Conservation (phyloP, 75 land plant species). For the Selaginella tamariscina region DNA sequence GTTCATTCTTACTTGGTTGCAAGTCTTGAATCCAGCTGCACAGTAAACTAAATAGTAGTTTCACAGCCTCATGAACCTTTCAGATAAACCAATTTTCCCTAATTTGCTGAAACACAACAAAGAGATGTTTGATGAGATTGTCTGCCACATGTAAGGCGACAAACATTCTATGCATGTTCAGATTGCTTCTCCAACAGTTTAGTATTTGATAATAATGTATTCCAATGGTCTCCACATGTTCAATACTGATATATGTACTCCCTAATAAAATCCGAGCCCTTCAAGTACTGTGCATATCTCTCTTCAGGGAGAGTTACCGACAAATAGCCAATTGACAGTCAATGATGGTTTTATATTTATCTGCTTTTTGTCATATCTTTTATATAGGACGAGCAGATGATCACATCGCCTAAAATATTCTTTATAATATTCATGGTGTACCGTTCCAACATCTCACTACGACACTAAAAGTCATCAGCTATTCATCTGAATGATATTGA, state of each 20-base stretch:
- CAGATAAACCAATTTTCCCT: slow-evolving; percentile 46
- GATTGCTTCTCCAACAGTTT: slow-evolving; percentile 53
- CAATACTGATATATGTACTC: slow-evolving; percentile 83
- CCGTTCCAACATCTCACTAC: slow-evolving; percentile 88
- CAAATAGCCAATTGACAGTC: neutral
- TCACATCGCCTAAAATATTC: slow-evolving; percentile 73
- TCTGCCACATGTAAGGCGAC: neutral
- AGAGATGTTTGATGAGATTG: neutral
- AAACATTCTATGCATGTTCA: slow-evolving; percentile 45
- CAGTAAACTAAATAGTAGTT: slow-evolving; percentile 84
- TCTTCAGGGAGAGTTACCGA: slow-evolving; percentile 78
- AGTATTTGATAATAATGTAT: slow-evolving; percentile 72
- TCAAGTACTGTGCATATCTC: slow-evolving; percentile 56
- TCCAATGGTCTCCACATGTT: slow-evolving; percentile 89
- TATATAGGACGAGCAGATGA: slow-evolving; percentile 53
- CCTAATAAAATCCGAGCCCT: slow-evolving; percentile 75
- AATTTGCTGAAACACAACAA: slow-evolving; percentile 3
- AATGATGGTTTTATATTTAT: neutral
- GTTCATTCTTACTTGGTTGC: slow-evolving; percentile 19
- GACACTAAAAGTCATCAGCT: neutral
- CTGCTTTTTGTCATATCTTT: too few species aligned
- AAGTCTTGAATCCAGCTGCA: slow-evolving; percentile 74
- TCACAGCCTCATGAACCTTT: slow-evolving; percentile 79
- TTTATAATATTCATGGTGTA: slow-evolving; percentile 72
- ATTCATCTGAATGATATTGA: too few species aligned